These are phyloP conservation scores for Thalassiosira delicatula DNA, from an alignment of 352 stramenopile genomes.

Conservation along the genomic window DNA sequence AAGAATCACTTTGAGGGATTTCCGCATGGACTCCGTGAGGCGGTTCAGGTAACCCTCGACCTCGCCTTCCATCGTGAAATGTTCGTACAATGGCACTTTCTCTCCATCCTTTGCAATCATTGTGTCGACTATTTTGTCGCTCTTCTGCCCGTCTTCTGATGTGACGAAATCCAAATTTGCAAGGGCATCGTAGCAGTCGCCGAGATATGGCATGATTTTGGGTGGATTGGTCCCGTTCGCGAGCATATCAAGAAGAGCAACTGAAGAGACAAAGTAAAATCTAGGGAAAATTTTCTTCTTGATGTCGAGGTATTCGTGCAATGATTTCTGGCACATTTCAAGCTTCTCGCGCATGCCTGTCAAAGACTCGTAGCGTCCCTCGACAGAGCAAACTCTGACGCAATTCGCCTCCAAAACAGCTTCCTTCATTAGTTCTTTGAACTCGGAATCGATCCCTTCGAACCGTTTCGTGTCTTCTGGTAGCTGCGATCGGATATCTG, in stretches of 20 bases:
- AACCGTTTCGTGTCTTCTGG: constrained; percentile 90
- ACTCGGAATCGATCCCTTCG: constrained; percentile 85
- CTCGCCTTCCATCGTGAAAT: constrained; percentile 87
- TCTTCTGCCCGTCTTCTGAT: constrained; percentile 70
- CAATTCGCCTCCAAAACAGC: constrained; percentile 80
- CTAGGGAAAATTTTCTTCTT: constrained; percentile 94
- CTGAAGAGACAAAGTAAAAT: constrained; percentile 99
- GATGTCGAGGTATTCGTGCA: constrained; percentile 99
- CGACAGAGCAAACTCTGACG: constrained; percentile 83
- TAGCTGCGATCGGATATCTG: constrained; percentile 92
- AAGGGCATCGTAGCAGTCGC: constrained; percentile 99
- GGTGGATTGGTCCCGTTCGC: constrained; percentile 97
- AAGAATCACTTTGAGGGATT: constrained; percentile 87
- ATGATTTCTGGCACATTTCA: constrained; percentile 95
- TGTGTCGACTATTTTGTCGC: constrained; percentile 84
- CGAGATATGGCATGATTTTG: constrained; percentile 94
- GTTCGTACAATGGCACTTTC: constrained; percentile 88
- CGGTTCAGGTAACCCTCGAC: constrained; percentile 94
- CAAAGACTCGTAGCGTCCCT: constrained; percentile 87
- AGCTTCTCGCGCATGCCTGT: constrained; percentile 88
- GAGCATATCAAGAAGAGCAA: constrained; percentile 99
- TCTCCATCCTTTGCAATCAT: constrained; percentile 99
- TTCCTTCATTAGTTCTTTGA: constrained; percentile 87
- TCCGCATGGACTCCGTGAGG: constrained; percentile 91
- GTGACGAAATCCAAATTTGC: constrained; percentile 76